These are phyloP conservation scores for Pseudogymnoascus sp. DNA, from an alignment of 2,329 filamentous ascomycete species.

Conservation along the genomic window DNA sequence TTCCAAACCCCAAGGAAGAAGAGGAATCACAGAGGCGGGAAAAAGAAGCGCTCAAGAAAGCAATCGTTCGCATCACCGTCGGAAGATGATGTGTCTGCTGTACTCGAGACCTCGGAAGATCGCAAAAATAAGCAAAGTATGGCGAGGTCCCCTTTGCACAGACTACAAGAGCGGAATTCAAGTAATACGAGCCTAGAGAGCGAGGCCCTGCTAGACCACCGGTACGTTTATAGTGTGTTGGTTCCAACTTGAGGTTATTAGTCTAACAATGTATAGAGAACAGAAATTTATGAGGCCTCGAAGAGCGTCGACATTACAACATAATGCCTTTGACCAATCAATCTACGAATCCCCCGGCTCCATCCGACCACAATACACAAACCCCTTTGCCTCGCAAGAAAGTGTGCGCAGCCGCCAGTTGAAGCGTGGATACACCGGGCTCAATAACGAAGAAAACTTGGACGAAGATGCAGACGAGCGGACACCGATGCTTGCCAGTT, in stretches of 20 bases:
- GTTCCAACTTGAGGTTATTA: constrained; percentile 10
- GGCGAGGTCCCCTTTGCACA: constrained; percentile 39
- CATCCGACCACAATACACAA: constrained; percentile 28
- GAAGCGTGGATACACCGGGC: constrained; percentile 28
- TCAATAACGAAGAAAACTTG: constrained; percentile 44
- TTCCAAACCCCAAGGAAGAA: constrained; percentile 43
- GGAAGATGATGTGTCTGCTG: constrained; percentile 41
- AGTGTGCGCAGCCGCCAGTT: constrained; percentile 17
- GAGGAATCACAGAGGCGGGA: constrained; percentile 68
- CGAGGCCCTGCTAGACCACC: constrained; percentile 78
- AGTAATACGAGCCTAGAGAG: constrained; percentile 88
- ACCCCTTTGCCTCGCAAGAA: constrained; percentile 25
- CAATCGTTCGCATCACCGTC: constrained; percentile 70
- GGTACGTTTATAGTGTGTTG: constrained; percentile 39
- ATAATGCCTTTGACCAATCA: constrained; percentile 28
- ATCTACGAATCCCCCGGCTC: constrained; percentile 28
- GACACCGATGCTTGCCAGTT: constrained; percentile 46
- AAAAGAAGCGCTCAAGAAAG: constrained; percentile 67
- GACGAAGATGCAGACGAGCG: constrained; percentile 42
- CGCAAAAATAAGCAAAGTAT: constrained; percentile 29
- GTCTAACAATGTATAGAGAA: constrained; percentile 24
- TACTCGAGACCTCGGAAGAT: constrained; percentile 27
- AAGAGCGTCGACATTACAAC: constrained; percentile 45
- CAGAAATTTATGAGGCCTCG: constrained; percentile 52
- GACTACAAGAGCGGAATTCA: constrained; percentile 47